A percentile compares a stretch with the other conserved stretches of the same genome.
These are phyloP conservation scores for Phialemoniopsis sp. DNA, from an alignment of 2,329 filamentous ascomycete species.

Conservation along the genomic window DNA sequence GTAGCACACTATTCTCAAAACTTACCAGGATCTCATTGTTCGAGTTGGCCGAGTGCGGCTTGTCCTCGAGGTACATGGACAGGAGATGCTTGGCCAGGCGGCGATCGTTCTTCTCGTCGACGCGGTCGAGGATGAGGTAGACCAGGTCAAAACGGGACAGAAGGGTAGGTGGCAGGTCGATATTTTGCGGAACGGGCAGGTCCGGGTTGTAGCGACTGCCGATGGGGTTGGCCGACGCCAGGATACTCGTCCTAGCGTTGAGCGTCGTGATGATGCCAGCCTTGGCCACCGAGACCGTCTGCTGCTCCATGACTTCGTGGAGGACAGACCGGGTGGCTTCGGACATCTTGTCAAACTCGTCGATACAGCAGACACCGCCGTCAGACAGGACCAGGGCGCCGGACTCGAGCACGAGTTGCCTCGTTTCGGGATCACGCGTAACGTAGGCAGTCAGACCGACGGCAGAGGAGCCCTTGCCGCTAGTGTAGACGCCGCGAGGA, in stretches of 20 bases:
- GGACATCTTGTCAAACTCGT: slow-evolving; percentile 86
- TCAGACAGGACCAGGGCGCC: slow-evolving; percentile 76
- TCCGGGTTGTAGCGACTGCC: slow-evolving; percentile 97
- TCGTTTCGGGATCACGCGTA: slow-evolving; percentile 74
- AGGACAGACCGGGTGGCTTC: slow-evolving; percentile 75
- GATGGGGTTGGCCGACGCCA: slow-evolving; percentile 96
- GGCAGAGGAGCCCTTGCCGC: slow-evolving; percentile 75
- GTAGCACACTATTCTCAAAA: too few relatives aligned
- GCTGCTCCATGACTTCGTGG: slow-evolving; percentile 86
- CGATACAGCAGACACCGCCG: slow-evolving; percentile 79
- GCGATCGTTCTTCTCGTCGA: slow-evolving; percentile 86
- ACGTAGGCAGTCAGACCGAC: slow-evolving; percentile 80
- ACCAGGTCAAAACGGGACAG: slow-evolving; percentile 96
- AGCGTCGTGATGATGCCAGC: slow-evolving; percentile 95
- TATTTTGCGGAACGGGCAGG: slow-evolving; percentile 93
- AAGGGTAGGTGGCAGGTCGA: slow-evolving; percentile 91
- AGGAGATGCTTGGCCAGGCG: slow-evolving; percentile 88
- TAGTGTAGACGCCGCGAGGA: slow-evolving; percentile 79
- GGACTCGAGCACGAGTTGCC: slow-evolving; percentile 76
- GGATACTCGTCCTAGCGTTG: slow-evolving; percentile 91
- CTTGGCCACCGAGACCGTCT: slow-evolving; percentile 81
- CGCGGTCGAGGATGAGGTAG: slow-evolving; percentile 90
- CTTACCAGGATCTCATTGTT: slow-evolving; percentile 76
- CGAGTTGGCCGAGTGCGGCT: slow-evolving; percentile 75
- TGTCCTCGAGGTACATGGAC: slow-evolving; percentile 95